A percentile compares a stretch with the other conserved stretches of the same genome.
Conservation (phyloP, 2,329 filamentous ascomycete genomes). For the Aspergillus vadensis region DNA sequence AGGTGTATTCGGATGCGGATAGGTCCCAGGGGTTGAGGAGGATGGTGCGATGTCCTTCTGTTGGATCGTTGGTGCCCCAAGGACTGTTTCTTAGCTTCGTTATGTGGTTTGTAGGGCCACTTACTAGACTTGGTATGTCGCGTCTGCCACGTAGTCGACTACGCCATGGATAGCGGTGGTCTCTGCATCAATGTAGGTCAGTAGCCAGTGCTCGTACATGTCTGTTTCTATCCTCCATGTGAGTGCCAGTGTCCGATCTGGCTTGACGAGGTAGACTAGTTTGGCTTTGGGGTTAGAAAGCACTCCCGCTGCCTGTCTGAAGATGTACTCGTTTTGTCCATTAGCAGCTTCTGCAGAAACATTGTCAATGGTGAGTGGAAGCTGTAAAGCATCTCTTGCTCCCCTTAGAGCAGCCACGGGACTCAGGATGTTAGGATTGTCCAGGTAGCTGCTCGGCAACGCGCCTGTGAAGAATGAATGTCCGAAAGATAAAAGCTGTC, state of each 20-base stretch:
- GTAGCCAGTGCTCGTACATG: slow-evolving; percentile 17
- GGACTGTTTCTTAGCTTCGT: slow-evolving; percentile 4
- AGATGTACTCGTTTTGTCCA: slow-evolving; percentile 6
- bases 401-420: slow-evolving; percentile 13
- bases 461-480: slow-evolving; percentile 18
- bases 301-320: slow-evolving; percentile 14
- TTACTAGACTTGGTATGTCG: slow-evolving; percentile 21
- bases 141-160: slow-evolving; percentile 18
- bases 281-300: slow-evolving; percentile 18
- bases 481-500: slow-evolving; percentile 20
- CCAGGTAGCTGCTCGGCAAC: slow-evolving; percentile 7
- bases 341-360: slow-evolving; percentile 2
- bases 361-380: slow-evolving; percentile 4
- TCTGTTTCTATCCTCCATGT: slow-evolving; percentile 20
- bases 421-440: slow-evolving; percentile 3
- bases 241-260: slow-evolving; percentile 8
- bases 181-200: slow-evolving; percentile 19
- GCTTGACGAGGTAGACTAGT: slow-evolving; percentile 17
- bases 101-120: background rate
- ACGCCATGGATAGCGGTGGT: slow-evolving; percentile 15
- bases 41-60: slow-evolving; percentile 13
- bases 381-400: slow-evolving; percentile 1
- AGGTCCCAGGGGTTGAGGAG: slow-evolving; percentile 18
- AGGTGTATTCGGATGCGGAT: slow-evolving; percentile 16
- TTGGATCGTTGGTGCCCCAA: slow-evolving; percentile 19